Evolutionary conservation across 1,284 basidiomycete species (phyloP), one percentile per base, ranked within the genome.

Genomic region (Ganoderma lucidum): DNA sequence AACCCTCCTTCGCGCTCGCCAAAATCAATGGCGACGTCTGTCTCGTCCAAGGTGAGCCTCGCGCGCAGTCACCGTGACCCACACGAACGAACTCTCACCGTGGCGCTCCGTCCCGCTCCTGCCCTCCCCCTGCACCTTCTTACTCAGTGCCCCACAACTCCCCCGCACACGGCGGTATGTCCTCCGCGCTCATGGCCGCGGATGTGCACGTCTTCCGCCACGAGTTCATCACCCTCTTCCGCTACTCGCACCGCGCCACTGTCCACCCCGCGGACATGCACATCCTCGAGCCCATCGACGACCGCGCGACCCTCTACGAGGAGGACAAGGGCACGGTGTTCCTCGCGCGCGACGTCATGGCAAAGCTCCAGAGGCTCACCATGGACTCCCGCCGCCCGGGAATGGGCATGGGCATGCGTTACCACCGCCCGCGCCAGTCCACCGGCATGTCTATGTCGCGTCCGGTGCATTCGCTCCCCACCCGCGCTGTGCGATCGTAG

Each of bases 241-340:
- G 82, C 56, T 83, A 78, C 73, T 81, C 81, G 44, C 79, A 82
- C 70, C 73, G 75, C 62, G 75, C 80, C n/a, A 73, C 75, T 39
- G 71, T 83, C 37, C 81, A 82, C 71, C 80, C 81, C 37, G 74
- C 78, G 6, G 82, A 91, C 73, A 81, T 92, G 37, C 82, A 81
- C 72, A 83, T 91, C 71, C 80, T 90, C 62, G 86, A 89, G 76
- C 76, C 80, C 37, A 85, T 91, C 63, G 84, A 86, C 64, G 85
- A 86, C 28, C 78, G 78, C 39, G 78, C 82, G 62, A 81, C 85
- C 59, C 83, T 83, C 35, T 89, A 90, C 72, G 90, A 92, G 74
- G 86, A 87, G 73, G 89, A 91, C 45, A 87, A 82, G 68, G 90
- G 84, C 69, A 88, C 85, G 12, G 89, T 91, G 37, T 91, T 89